Conservation (phyloP, 352 stramenopile genomes). For the Phytophthora sansomeana region DNA sequence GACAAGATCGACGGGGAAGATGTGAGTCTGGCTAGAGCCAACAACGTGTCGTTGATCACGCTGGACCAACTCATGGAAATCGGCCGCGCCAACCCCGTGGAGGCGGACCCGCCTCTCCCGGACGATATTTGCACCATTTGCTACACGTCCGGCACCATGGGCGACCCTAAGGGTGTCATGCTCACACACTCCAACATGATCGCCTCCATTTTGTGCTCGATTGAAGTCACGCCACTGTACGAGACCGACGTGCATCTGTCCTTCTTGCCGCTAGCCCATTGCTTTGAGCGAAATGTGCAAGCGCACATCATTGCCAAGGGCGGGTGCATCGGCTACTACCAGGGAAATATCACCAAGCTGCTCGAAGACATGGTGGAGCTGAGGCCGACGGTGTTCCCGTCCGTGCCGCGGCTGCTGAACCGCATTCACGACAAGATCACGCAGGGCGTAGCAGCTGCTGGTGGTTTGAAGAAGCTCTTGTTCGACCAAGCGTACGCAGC, state of each 20-base stretch:
- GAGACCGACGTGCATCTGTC: constrained; percentile 79
- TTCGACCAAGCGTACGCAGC: constrained; percentile 86
- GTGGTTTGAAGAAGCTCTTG: constrained; percentile 90
- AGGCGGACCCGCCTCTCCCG: constrained; percentile 47
- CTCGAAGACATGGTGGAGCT: constrained; percentile 93
- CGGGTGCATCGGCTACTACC: constrained; percentile 92
- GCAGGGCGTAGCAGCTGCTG: constrained; percentile 66
- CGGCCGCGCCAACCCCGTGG: constrained; percentile 52
- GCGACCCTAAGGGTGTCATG: constrained; percentile 59
- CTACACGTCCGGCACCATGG: constrained; percentile 64
- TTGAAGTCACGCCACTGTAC: constrained; percentile 36
- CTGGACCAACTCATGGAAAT: constrained; percentile 50
- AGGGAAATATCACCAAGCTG: constrained; percentile 88
- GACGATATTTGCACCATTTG: constrained; percentile 62
- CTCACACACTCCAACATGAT: constrained; percentile 58
- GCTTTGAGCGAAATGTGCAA: constrained; percentile 91
- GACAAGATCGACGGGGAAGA: constrained; percentile 56
- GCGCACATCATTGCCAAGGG: constrained; percentile 67
- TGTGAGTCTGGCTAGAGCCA: constrained; percentile 40
- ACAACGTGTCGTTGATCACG: constrained; percentile 58
- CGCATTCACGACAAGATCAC: constrained; percentile 96
- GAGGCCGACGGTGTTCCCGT: constrained; percentile 91
- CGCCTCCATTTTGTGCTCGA: constrained; percentile 39
- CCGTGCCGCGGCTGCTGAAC: constrained; percentile 95
- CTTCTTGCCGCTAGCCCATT: constrained; percentile 95